Conservation (phyloP, 2,329 filamentous ascomycete genomes). For the Aspergillus uvarum region DNA sequence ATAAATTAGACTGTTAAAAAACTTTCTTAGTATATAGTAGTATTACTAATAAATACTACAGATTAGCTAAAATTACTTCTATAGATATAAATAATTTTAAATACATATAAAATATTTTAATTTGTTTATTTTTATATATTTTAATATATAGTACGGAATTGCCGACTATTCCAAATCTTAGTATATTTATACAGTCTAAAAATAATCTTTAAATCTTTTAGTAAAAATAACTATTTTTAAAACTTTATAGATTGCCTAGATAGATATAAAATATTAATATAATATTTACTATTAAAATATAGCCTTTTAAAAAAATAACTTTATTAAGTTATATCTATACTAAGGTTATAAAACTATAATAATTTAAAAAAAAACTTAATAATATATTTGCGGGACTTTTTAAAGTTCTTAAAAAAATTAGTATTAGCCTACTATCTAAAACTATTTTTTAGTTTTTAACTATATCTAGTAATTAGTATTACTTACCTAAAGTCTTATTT, state of each 20-base stretch:
- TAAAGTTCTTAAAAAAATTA: background rate
- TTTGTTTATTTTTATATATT: background rate
- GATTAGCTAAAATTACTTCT: background rate
- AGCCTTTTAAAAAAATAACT: background rate
- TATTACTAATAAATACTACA: background rate
- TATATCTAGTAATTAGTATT: background rate
- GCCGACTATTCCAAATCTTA: background rate
- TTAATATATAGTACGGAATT: background rate
- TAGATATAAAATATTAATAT: background rate
- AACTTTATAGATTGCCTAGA: background rate
- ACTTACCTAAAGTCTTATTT: background rate
- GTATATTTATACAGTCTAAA: background rate
- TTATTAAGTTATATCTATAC: background rate
- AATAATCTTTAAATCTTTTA: background rate
- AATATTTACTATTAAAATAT: background rate
- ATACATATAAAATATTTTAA: background rate
- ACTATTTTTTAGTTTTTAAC: background rate
- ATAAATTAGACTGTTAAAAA: background rate
- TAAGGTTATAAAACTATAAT: background rate
- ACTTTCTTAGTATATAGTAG: background rate
- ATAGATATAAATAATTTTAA: background rate
- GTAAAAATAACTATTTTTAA: background rate
- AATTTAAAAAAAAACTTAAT: background rate
- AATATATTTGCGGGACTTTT: background rate
- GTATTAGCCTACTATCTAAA: background rate